These are phyloP conservation scores for Aspergillus ellipticus DNA, from an alignment of 495 filamentous ascomycete genomes.

Conservation along the genomic window DNA sequence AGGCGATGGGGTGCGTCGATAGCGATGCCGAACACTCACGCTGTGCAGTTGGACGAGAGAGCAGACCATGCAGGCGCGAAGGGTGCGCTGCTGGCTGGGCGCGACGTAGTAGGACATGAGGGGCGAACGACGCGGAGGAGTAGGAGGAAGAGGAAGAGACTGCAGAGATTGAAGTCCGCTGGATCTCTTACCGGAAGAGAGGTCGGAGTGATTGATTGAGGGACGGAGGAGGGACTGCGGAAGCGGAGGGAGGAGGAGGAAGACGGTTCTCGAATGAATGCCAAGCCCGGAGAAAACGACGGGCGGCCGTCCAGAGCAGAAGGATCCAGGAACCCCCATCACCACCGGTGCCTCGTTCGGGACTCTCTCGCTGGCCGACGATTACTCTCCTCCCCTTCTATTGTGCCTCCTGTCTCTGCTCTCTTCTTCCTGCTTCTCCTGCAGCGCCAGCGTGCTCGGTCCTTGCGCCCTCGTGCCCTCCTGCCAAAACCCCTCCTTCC, in stretches of 20 bases:
- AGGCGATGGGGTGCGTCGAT: not conserved
- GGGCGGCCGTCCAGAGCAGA: no score
- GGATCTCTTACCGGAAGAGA: not conserved
- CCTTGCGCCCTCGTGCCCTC: conserved; percentile 29
- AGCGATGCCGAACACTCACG: conserved; percentile 42
- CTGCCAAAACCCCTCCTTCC: conserved; percentile 13
- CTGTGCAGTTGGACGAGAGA: conserved; percentile 78
- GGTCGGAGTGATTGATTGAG: not conserved
- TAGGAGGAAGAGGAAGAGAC: not conserved
- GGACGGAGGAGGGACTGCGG: not conserved
- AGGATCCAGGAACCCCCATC: not conserved
- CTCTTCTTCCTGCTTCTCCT: conserved; percentile 5
- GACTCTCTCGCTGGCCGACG: no score
- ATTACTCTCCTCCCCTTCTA: no score
- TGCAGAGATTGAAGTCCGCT: not conserved
- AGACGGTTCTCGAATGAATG: conserved; percentile 21
- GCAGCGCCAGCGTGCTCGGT: not conserved
- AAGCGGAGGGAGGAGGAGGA: no score
- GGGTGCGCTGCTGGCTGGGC: conserved; percentile 66
- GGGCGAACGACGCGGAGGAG: not conserved
- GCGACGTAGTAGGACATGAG: conserved; percentile 54
- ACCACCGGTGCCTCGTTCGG: no score
- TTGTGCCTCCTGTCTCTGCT: not conserved
- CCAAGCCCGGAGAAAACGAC: conserved; percentile 20
- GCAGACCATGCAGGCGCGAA: conserved; percentile 98